Evolutionary conservation across 176 grass and related monocot species (phyloP).

Genomic region (Melocanna baccifera): DNA sequence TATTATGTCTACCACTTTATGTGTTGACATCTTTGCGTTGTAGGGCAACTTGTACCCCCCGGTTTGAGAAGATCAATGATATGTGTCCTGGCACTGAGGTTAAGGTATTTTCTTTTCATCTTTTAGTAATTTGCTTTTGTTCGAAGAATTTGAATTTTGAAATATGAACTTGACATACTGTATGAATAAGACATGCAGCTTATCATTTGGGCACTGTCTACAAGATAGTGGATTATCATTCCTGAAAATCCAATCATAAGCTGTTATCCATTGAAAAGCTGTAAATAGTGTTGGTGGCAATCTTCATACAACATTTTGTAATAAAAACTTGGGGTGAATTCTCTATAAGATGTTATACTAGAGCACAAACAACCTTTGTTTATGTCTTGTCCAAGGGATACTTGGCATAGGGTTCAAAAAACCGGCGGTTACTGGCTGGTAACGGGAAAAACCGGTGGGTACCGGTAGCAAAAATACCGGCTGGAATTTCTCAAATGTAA

Average conservation of each 20-base stretch:
- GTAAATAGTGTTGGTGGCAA: not conserved
- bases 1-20: not conserved
- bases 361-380: not conserved
- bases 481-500: too few relatives aligned
- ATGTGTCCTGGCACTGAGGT: constrained; percentile 60
- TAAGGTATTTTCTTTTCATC: constrained; percentile 50
- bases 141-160: not conserved
- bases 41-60: constrained; percentile 39
- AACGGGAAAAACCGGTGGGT: too few relatives aligned
- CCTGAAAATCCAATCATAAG: not conserved
- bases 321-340: not conserved
- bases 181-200: not conserved
- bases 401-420: not conserved
- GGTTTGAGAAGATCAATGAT: constrained; percentile 62
- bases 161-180: not conserved
- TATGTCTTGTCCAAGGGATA: not conserved
- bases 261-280: not conserved
- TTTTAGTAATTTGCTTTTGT: not conserved
- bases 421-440: too few relatives aligned
- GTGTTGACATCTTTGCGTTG: constrained; percentile 22
- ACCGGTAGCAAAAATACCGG: too few relatives aligned
- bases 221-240: not conserved
- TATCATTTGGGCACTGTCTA: not conserved
- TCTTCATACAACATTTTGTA: not conserved
- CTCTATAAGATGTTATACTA: not conserved